A percentile compares a stretch with the other conserved stretches of the same genome.
Evolutionary conservation across 768 basidiomycete species (phyloP).

Genomic region (Lentinus tigrinus): DNA sequence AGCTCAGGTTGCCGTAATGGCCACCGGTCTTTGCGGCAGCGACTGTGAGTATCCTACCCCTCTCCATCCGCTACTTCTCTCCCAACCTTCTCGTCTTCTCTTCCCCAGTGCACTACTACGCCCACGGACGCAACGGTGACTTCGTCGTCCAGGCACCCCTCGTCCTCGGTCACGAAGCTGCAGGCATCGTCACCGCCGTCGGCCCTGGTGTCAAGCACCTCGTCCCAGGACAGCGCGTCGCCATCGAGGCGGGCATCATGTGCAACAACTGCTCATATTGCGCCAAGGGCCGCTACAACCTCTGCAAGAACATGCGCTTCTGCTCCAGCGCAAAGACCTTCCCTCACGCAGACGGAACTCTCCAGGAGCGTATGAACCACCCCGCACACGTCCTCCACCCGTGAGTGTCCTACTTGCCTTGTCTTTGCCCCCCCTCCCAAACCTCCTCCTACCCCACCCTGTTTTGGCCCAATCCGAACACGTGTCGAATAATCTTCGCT

Average conservation of each 20-base stretch:
- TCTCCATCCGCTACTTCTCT: conserved; percentile 14
- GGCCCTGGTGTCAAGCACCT: conserved; percentile 67
- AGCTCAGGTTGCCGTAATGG: conserved; percentile 74
- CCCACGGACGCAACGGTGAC: conserved; percentile 87
- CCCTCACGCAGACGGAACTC: conserved; percentile 91
- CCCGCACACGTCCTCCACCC: conserved; percentile 84
- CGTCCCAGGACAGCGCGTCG: conserved; percentile 80
- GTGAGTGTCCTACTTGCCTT: conserved; percentile 46
- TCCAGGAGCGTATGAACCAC: conserved; percentile 87
- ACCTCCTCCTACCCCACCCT: background rate
- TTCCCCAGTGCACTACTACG: conserved; percentile 82
- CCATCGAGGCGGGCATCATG: conserved; percentile 90
- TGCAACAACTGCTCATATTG: conserved; percentile 77
- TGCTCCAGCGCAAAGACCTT: conserved; percentile 87
- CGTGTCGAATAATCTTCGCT: conserved; percentile 11
- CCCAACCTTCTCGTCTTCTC: conserved; percentile 3
- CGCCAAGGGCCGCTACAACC: conserved; percentile 80
- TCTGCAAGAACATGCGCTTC: conserved; percentile 89
- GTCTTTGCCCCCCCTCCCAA: conserved; percentile 1
- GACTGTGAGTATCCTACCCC: conserved; percentile 52
- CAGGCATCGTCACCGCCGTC: conserved; percentile 85
- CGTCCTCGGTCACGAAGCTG: conserved; percentile 91
- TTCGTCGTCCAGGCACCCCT: conserved; percentile 85
- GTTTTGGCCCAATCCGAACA: background rate
- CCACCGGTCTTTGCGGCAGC: conserved; percentile 91